Evolutionary conservation across 306 rosid genomes (phyloP).

Genomic region (Purshia tridentata): DNA sequence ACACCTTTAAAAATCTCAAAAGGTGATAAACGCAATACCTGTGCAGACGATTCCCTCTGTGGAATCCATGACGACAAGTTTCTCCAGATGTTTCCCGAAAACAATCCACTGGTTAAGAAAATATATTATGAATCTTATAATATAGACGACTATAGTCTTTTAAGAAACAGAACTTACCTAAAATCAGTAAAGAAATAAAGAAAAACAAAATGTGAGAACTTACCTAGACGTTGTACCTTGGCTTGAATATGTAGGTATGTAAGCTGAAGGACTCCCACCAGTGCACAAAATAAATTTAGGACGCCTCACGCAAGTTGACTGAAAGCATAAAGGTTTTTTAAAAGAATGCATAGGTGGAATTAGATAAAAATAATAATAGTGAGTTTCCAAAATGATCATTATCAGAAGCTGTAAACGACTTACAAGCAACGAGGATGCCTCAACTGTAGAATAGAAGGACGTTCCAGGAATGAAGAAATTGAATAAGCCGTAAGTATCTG

Average conservation of each 20-base stretch:
- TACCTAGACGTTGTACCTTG: constrained; percentile 65
- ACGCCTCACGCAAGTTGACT: constrained; percentile 90
- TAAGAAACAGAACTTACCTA: not conserved
- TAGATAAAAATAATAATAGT: not conserved
- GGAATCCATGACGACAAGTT: constrained; percentile 83
- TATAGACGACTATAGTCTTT: not conserved
- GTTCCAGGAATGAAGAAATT: constrained; percentile 85
- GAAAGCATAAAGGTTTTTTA: constrained; percentile 19
- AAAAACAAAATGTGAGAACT: constrained; percentile 7
- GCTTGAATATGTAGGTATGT: constrained; percentile 77
- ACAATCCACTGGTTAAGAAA: constrained; percentile 61
- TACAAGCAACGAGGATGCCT: constrained; percentile 77
- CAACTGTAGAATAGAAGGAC: constrained; percentile 78
- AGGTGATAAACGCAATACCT: constrained; percentile 42
- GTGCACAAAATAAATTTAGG: constrained; percentile 94
- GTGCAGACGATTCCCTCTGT: constrained; percentile 63
- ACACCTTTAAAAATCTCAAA: constrained; percentile 1
- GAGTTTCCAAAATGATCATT: constrained; percentile 10
- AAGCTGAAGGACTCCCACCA: constrained; percentile 75
- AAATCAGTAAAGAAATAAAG: no score
- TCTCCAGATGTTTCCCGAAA: constrained; percentile 78
- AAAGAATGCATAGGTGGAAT: not conserved
- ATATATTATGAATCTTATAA: constrained; percentile 19
- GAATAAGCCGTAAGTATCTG: constrained; percentile 88
- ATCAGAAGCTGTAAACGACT: constrained; percentile 44